A percentile compares a stretch with the other conserved stretches of the same genome.
Evolutionary conservation across 768 basidiomycete species (phyloP).

Genomic region (Daedalea quercina): DNA sequence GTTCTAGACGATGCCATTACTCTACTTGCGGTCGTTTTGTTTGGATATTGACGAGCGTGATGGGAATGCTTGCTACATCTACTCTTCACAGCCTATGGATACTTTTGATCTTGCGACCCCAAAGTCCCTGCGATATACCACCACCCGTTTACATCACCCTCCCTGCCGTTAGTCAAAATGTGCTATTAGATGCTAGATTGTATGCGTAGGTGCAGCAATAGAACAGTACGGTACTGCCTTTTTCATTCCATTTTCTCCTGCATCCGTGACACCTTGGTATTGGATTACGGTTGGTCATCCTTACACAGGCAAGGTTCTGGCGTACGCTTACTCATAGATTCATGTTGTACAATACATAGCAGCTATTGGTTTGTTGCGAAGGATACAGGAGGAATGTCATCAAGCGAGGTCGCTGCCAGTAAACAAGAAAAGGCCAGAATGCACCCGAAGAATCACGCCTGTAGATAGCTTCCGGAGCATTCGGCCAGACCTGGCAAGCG

Average conservation of each 20-base stretch:
- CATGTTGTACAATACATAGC: slow-evolving; percentile 4
- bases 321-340: not conserved
- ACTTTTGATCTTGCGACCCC: not conserved
- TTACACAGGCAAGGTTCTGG: not conserved
- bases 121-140: not conserved
- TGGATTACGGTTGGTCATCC: not conserved
- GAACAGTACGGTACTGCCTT: not conserved
- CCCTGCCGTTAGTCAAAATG: not conserved
- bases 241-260: not conserved
- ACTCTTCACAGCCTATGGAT: not conserved
- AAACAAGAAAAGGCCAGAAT: not conserved
- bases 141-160: not conserved
- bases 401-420: not conserved
- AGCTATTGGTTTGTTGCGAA: not conserved
- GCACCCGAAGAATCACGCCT: slow-evolving; percentile 1
- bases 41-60: too few species aligned
- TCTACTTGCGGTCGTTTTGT: too few species aligned
- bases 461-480: not conserved
- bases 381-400: slow-evolving; percentile 1
- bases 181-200: not conserved
- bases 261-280: too few species aligned
- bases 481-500: not conserved
- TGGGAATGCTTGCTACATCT: not conserved
- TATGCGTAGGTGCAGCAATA: not conserved
- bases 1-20: too few species aligned